Evolutionary conservation across 768 basidiomycete genomes (phyloP).

Genomic region (Stropharia rugosoannulata): DNA sequence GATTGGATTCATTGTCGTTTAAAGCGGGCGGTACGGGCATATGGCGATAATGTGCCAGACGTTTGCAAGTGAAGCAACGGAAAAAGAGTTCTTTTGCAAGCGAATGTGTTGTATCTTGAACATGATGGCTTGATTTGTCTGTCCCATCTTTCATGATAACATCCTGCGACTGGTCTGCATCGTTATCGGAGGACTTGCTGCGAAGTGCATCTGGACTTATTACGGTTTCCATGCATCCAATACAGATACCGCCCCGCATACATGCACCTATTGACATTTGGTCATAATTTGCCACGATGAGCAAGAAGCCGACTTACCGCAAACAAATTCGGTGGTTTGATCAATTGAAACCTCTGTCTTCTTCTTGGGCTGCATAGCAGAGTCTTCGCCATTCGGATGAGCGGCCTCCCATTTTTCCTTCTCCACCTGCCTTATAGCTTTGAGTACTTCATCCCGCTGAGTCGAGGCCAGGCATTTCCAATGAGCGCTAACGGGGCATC

Average conservation of each 20-base stretch:
- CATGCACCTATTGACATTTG: constrained; percentile 44
- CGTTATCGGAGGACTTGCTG: constrained; percentile 4
- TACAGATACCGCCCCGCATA: constrained; percentile 74
- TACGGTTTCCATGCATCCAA: constrained; percentile 65
- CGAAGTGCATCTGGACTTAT: constrained; percentile 41
- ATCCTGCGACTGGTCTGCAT: constrained; percentile 18
- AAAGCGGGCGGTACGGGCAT: constrained; percentile 47
- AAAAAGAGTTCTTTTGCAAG: constrained; percentile 59
- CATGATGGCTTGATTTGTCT: not conserved
- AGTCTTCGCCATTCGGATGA: constrained; percentile 20
- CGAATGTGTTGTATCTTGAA: constrained; percentile 9
- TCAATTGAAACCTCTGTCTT: constrained; percentile 44
- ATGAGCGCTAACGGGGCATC: constrained; percentile 75
- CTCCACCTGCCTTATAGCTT: constrained; percentile 59
- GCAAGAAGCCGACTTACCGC: constrained; percentile 37
- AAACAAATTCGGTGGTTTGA: constrained; percentile 79
- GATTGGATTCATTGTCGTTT: constrained; percentile 23
- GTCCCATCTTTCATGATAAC: constrained; percentile 35
- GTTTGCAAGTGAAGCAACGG: constrained; percentile 81
- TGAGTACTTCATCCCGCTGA: constrained; percentile 73
- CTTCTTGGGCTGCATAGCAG: constrained; percentile 36
- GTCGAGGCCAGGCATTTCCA: constrained; percentile 69
- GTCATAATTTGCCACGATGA: not conserved
- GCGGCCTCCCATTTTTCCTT: constrained; percentile 34
- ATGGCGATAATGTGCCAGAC: constrained; percentile 80